These are phyloP conservation scores for Trichomonascaceae sp. DNA, from an alignment of 1,139 yeast genomes.

Conservation along the genomic window DNA sequence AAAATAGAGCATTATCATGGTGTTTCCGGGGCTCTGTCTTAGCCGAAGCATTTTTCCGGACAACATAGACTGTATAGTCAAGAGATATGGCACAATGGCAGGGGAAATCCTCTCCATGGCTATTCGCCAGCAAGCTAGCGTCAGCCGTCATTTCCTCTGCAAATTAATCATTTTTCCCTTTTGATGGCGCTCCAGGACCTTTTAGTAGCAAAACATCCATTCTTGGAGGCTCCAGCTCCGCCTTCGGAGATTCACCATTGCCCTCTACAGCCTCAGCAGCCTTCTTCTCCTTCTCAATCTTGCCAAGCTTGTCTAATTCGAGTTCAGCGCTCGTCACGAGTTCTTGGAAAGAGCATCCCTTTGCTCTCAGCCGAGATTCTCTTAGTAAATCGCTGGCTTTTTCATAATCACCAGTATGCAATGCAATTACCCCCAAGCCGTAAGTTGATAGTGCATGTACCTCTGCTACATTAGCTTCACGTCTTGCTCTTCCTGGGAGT, in stretches of 20 bases:
- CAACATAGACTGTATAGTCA: too few species aligned
- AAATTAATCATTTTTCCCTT: neutral
- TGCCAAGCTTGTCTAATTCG: conserved; percentile 49
- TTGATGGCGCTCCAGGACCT: neutral
- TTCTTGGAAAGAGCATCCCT: conserved; percentile 59
- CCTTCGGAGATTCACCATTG: neutral
- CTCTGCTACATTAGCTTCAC: conserved; percentile 47
- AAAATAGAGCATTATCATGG: too few species aligned
- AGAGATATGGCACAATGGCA: too few species aligned
- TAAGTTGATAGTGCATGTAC: conserved; percentile 76
- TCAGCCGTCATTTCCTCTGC: too few species aligned
- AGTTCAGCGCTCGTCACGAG: conserved; percentile 59
- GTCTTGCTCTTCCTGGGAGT: conserved; percentile 40
- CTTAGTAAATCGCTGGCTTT: conserved; percentile 58
- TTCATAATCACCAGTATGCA: conserved; percentile 50
- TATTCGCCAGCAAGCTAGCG: too few species aligned
- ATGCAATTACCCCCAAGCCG: conserved; percentile 73
- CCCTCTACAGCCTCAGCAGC: conserved; percentile 1
- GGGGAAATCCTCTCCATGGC: too few species aligned
- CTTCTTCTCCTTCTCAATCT: conserved; percentile 21
- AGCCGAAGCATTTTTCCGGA: too few species aligned
- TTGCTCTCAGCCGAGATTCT: conserved; percentile 68
- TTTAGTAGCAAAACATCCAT: conserved; percentile 22
- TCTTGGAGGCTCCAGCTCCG: conserved; percentile 13
- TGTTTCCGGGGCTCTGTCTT: too few species aligned